Conservation (phyloP, 1,284 basidiomycete genomes). For the Puccinia horiana region DNA sequence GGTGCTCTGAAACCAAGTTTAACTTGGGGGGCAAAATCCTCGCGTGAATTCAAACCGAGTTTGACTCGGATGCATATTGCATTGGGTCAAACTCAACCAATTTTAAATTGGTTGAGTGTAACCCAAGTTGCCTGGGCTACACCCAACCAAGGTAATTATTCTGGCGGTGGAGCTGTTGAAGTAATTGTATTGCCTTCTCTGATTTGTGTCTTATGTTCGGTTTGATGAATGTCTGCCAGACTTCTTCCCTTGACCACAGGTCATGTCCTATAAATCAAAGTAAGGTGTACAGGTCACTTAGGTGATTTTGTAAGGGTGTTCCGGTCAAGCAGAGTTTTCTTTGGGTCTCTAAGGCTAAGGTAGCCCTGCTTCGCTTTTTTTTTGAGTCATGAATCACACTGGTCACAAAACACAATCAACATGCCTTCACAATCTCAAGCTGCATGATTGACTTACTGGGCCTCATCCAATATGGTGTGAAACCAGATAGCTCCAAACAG, state of each 20-base stretch:
- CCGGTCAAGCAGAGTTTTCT: slow-evolving; percentile 7
- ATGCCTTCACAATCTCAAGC: background rate
- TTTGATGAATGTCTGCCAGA: slow-evolving; percentile 19
- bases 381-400: background rate
- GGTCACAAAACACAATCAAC: background rate
- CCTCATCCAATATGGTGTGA: slow-evolving; percentile 14
- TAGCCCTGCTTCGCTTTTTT: slow-evolving; percentile 2
- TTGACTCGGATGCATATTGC: too few species aligned
- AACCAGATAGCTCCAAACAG: slow-evolving; percentile 10
- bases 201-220: background rate
- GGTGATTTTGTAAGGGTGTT: slow-evolving; percentile 9
- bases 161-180: slow-evolving; percentile 17
- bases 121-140: too few species aligned
- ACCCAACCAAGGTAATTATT: too few species aligned
- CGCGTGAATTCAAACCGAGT: too few species aligned
- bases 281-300: slow-evolving; percentile 13
- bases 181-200: background rate
- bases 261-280: background rate
- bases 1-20: too few species aligned
- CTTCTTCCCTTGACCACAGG: background rate
- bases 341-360: background rate
- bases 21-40: too few species aligned
- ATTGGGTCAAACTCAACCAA: too few species aligned
- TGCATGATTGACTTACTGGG: background rate
- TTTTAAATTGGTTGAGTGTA: too few species aligned